Conservation (phyloP, 1,139 yeast genomes). For the Suhomyces yuchorum region DNA sequence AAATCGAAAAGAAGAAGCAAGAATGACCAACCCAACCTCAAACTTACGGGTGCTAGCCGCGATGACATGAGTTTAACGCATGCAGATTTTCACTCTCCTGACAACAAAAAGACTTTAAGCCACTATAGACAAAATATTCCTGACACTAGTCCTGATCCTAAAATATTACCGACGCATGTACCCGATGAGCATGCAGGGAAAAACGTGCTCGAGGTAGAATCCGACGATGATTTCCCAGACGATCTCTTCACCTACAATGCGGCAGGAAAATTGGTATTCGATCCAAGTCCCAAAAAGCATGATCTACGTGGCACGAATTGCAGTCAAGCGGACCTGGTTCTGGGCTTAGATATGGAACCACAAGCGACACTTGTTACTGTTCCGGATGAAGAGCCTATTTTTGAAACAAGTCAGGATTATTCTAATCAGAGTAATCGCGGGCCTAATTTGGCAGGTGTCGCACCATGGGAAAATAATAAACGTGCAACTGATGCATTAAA, state of each 20-base stretch:
- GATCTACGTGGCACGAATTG: background rate
- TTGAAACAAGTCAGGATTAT: background rate
- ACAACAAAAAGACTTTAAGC: background rate
- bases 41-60: background rate
- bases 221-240: conserved; percentile 19
- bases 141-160: background rate
- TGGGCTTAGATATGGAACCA: background rate
- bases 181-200: background rate
- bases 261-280: conserved; percentile 22
- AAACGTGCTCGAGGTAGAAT: background rate
- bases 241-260: conserved; percentile 20
- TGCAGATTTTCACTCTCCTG: background rate
- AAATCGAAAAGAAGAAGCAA: background rate
- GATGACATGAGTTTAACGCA: background rate
- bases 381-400: background rate
- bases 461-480: background rate
- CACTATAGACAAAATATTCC: background rate
- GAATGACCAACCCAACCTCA: background rate
- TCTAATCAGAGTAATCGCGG: background rate
- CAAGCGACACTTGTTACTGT: background rate
- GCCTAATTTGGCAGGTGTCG: background rate
- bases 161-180: background rate
- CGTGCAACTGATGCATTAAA: background rate
- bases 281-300: background rate
- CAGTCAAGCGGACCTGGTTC: background rate